A percentile compares a stretch with the other conserved stretches of the same genome.
phyloP scores from a whole-genome alignment of 2,329 filamentous ascomycete species.

The Blumeriella jaapii region DNA sequence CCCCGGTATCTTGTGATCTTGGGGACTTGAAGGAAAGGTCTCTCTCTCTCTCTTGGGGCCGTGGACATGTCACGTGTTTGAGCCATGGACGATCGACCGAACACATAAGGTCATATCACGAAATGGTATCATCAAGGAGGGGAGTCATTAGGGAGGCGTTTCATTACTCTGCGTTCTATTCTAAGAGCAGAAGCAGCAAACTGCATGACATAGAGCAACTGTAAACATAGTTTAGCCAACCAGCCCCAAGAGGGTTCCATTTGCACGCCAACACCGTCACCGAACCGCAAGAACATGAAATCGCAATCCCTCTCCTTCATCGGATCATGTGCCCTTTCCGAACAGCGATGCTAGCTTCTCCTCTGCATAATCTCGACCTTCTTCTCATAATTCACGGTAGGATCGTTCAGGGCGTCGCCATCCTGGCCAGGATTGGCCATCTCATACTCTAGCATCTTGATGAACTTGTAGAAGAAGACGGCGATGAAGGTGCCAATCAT shows the following conservation, averaged over 20 bases:
- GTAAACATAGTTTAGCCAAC: too few relatives aligned
- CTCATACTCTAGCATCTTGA: conserved; percentile 42
- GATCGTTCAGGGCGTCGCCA: conserved; percentile 33
- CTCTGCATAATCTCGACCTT: conserved; percentile 24
- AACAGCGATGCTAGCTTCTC: conserved; percentile 13
- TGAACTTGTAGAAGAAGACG: conserved; percentile 36
- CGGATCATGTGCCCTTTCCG: conserved; percentile 1
- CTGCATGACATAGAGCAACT: too few relatives aligned
- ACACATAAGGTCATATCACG: too few relatives aligned
- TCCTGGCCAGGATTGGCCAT: conserved; percentile 38
- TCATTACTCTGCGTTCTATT: too few relatives aligned
- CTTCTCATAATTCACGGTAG: conserved; percentile 33
- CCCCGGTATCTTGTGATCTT: conserved; percentile 32
- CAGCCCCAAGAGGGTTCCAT: too few relatives aligned
- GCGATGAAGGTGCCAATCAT: conserved; percentile 38
- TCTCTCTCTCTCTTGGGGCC: neutral
- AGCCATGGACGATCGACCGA: too few relatives aligned
- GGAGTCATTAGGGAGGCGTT: too few relatives aligned
- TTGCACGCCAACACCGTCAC: too few relatives aligned
- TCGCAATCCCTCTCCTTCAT: too few relatives aligned
- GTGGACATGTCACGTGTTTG: neutral
- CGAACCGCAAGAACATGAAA: too few relatives aligned
- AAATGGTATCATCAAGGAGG: too few relatives aligned
- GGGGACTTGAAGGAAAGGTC: neutral
- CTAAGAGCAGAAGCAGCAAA: too few relatives aligned